Evolutionary conservation across 495 filamentous ascomycete species (phyloP).

Genomic region (Niebla homalea): DNA sequence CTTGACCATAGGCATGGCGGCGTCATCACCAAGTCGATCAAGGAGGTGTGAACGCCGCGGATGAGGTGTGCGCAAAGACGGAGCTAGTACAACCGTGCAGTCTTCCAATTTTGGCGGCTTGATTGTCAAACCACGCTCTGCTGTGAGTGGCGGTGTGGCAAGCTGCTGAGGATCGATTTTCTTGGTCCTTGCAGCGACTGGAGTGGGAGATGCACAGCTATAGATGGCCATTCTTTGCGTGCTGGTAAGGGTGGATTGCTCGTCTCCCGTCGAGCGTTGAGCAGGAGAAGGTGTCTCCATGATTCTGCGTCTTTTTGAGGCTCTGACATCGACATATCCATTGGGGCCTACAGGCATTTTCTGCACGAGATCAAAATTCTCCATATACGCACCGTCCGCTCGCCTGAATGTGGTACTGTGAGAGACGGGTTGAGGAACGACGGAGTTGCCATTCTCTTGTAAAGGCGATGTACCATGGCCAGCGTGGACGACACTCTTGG

Average conservation of each 20-base stretch:
- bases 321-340: background rate
- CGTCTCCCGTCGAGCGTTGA: conserved; percentile 7
- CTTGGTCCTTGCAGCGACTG: background rate
- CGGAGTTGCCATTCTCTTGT: background rate
- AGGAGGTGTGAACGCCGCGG: too few species aligned
- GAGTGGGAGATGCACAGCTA: background rate
- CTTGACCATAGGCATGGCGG: too few species aligned
- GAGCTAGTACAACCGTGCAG: conserved; percentile 1
- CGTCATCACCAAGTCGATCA: too few species aligned
- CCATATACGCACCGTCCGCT: background rate
- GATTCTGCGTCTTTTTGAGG: background rate
- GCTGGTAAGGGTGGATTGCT: background rate
- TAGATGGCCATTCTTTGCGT: conserved; percentile 1
- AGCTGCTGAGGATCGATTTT: background rate
- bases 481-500: too few species aligned
- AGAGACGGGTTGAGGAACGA: background rate
- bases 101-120: background rate
- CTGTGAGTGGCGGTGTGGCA: conserved; percentile 3
- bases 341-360: conserved; percentile 3
- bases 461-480: background rate
- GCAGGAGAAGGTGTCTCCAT: conserved; percentile 6
- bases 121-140: background rate
- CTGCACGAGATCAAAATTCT: conserved; percentile 2
- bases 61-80: too few species aligned
- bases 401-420: background rate